phyloP scores from a whole-genome alignment of 148 eudicot species.

The Rhododendron molle region DNA sequence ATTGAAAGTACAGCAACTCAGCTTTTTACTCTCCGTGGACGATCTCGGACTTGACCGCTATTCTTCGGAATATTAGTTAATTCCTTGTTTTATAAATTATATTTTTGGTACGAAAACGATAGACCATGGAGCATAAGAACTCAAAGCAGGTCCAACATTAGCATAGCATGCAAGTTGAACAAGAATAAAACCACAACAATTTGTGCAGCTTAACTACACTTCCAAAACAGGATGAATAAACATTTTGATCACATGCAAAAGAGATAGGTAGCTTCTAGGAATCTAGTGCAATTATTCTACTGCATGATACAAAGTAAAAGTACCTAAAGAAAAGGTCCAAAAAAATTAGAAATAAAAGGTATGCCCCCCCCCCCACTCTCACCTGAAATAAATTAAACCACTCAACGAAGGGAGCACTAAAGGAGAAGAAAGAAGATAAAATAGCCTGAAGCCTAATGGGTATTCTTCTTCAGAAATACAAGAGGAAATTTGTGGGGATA shows the following conservation, averaged over 20 bases:
- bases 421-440: neutral
- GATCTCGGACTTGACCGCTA: too few species aligned
- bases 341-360: neutral
- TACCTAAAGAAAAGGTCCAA: neutral
- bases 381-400: neutral
- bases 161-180: neutral
- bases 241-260: neutral
- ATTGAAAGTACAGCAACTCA: too few species aligned
- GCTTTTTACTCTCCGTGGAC: too few species aligned
- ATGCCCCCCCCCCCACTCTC: neutral
- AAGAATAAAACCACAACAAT: neutral
- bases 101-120: too few species aligned
- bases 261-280: neutral
- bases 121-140: neutral
- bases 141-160: neutral
- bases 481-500: neutral
- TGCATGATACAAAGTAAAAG: neutral
- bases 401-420: neutral
- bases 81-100: too few species aligned
- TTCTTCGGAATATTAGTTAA: too few species aligned
- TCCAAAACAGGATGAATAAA: neutral
- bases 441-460: neutral
- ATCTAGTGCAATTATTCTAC: neutral
- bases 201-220: neutral
- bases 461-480: neutral